These are phyloP conservation scores for Heterobasidion annosum DNA, from an alignment of 1,284 basidiomycete species.

Conservation along the genomic window DNA sequence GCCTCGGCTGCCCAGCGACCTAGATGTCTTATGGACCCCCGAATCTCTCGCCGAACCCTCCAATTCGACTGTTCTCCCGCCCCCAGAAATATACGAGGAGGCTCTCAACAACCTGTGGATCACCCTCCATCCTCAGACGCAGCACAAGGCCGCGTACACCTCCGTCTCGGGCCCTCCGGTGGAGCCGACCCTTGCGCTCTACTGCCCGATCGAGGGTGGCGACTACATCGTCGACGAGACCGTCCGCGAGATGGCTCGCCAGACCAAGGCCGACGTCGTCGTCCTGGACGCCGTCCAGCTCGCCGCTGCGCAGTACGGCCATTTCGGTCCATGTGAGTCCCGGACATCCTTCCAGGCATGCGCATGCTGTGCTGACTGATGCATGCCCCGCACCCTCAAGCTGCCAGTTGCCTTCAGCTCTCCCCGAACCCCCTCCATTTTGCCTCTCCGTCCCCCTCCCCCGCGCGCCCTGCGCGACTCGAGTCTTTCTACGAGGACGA, in stretches of 20 bases:
- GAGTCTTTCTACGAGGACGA: constrained; percentile 40
- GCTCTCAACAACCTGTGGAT: constrained; percentile 66
- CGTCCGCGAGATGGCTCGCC: constrained; percentile 64
- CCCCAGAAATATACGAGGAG: constrained; percentile 56
- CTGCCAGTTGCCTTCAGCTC: constrained; percentile 55
- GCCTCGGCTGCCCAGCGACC: constrained; percentile 39
- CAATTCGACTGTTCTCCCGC: constrained; percentile 28
- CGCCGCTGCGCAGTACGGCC: constrained; percentile 73
- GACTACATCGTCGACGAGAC: constrained; percentile 72
- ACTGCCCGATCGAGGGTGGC: constrained; percentile 83
- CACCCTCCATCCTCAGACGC: constrained; percentile 70
- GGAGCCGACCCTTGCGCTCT: constrained; percentile 74
- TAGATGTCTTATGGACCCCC: constrained; percentile 60
- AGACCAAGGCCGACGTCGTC: constrained; percentile 69
- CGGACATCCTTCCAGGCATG: constrained; percentile 2
- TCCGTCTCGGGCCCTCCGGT: constrained; percentile 38
- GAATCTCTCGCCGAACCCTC: constrained; percentile 22
- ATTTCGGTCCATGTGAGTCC: constrained; percentile 57
- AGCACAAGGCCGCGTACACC: constrained; percentile 59
- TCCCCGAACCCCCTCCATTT: constrained; percentile 69
- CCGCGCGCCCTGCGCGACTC: constrained; percentile 14
- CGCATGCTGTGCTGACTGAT: constrained; percentile 2
- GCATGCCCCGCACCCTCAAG: constrained; percentile 21
- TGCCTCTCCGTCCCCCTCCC: constrained; percentile 22
- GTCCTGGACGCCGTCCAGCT: constrained; percentile 75